A percentile compares a stretch with the other conserved stretches of the same genome.
phyloP scores from a whole-genome alignment of 2,329 filamentous ascomycete genomes.

The Cadophora sp. region DNA sequence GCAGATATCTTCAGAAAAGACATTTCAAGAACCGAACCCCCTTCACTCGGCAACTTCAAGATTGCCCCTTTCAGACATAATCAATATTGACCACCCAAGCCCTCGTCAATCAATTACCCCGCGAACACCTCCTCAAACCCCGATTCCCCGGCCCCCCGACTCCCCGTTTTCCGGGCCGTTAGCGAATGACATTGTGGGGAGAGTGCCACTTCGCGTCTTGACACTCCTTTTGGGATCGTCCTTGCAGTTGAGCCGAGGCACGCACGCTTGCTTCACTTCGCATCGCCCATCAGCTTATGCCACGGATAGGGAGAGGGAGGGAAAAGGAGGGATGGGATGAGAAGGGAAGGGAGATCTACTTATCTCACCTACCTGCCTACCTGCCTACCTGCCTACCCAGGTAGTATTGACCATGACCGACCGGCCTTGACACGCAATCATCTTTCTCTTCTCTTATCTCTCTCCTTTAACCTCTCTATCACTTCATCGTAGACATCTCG shows the following conservation, averaged over 20 bases:
- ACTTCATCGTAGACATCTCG: background rate
- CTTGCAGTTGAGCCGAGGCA: conserved; percentile 17
- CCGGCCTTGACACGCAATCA: background rate
- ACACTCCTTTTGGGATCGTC: conserved; percentile 3
- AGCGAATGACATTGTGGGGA: conserved; percentile 1
- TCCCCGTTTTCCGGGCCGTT: background rate
- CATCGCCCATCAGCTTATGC: background rate
- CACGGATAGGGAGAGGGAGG: background rate
- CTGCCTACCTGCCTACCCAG: no score
- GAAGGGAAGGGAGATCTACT: background rate
- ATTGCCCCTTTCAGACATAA: background rate
- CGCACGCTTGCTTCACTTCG: conserved; percentile 5
- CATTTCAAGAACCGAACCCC: background rate
- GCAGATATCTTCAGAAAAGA: background rate
- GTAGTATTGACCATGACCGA: background rate
- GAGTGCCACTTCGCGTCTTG: conserved; percentile 13
- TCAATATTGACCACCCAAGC: conserved; percentile 5
- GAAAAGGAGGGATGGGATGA: no score
- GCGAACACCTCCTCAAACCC: no score
- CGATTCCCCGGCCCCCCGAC: background rate
- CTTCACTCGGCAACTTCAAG: conserved; percentile 5
- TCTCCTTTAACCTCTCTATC: background rate
- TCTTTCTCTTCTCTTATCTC: background rate
- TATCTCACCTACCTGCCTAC: background rate
- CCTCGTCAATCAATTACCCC: conserved; percentile 1